Conservation (phyloP, 2,329 filamentous ascomycete species). For the Pseudopyricularia cyperi region DNA sequence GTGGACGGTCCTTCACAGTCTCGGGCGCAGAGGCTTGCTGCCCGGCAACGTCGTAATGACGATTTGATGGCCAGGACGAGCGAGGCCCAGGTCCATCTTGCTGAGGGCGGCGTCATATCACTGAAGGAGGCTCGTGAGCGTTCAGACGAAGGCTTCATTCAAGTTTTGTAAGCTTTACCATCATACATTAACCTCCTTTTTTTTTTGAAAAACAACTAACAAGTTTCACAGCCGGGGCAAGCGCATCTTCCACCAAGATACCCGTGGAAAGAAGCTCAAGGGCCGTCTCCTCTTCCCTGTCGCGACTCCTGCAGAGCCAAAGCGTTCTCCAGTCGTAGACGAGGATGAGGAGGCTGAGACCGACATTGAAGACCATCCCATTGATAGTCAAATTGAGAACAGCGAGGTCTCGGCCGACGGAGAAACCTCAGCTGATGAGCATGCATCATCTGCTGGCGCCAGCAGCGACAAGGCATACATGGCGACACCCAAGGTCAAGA, state of each 20-base stretch:
- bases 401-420: neutral
- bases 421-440: constrained; percentile 3
- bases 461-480: constrained; percentile 13
- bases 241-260: constrained; percentile 48
- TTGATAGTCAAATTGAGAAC: constrained; percentile 3
- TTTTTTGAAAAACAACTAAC: constrained; percentile 10
- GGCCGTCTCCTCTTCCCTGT: constrained; percentile 59
- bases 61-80: neutral
- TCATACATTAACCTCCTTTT: constrained; percentile 2
- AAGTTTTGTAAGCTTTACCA: constrained; percentile 54
- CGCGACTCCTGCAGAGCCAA: constrained; percentile 26
- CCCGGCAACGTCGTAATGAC: neutral
- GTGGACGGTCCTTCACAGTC: constrained; percentile 26
- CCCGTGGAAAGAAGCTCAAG: constrained; percentile 46
- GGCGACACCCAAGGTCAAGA: constrained; percentile 20
- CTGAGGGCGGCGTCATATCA: neutral
- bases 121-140: neutral
- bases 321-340: constrained; percentile 20
- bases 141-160: constrained; percentile 56
- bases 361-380: constrained; percentile 41
- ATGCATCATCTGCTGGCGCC: constrained; percentile 5
- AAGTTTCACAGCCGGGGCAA: constrained; percentile 54
- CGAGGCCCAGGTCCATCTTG: neutral
- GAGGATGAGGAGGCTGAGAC: constrained; percentile 49
- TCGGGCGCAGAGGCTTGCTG: constrained; percentile 2